These are phyloP conservation scores for Camelina laxa DNA, from an alignment of 345 rosid genomes.

Conservation along the genomic window DNA sequence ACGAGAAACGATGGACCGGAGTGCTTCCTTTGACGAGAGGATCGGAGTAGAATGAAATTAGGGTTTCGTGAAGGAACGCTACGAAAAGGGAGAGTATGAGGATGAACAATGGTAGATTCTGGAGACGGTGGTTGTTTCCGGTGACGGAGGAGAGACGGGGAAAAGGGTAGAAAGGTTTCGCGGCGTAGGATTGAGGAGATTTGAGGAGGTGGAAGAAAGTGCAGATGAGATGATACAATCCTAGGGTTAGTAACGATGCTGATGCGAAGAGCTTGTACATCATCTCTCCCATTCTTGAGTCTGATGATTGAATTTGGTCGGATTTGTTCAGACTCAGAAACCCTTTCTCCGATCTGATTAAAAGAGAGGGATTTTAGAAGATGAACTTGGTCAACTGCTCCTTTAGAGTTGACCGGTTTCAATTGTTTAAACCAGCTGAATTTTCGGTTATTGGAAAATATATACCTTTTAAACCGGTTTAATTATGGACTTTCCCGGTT, in stretches of 20 bases:
- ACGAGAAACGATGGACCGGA: constrained; percentile 81
- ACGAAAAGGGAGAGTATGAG: constrained; percentile 64
- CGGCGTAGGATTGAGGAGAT: constrained; percentile 73
- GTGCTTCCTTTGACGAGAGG: constrained; percentile 85
- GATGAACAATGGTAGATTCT: constrained; percentile 62
- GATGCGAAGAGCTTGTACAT: constrained; percentile 70
- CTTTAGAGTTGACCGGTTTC: not conserved
- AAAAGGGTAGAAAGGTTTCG: constrained; percentile 76
- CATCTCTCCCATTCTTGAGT: constrained; percentile 63
- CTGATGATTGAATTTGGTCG: not conserved
- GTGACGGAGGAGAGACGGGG: constrained; percentile 45
- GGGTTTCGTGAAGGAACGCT: constrained; percentile 68
- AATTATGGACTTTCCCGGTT: not conserved
- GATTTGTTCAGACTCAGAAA: constrained; percentile 12
- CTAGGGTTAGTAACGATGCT: constrained; percentile 62
- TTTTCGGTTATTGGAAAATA: not conserved
- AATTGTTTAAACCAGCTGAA: not conserved
- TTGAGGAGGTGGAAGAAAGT: constrained; percentile 65
- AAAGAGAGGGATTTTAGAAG: not conserved
- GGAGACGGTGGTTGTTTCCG: constrained; percentile 49
- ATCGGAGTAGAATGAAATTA: constrained; percentile 69
- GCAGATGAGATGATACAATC: constrained; percentile 76
- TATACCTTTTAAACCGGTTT: constrained; percentile 20
- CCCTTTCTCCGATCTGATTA: constrained; percentile 4
- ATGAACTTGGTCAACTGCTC: constrained; percentile 38